Evolutionary conservation across 23 red algal species (phyloP).

Genomic region (Gracilaria vermiculophylla): DNA sequence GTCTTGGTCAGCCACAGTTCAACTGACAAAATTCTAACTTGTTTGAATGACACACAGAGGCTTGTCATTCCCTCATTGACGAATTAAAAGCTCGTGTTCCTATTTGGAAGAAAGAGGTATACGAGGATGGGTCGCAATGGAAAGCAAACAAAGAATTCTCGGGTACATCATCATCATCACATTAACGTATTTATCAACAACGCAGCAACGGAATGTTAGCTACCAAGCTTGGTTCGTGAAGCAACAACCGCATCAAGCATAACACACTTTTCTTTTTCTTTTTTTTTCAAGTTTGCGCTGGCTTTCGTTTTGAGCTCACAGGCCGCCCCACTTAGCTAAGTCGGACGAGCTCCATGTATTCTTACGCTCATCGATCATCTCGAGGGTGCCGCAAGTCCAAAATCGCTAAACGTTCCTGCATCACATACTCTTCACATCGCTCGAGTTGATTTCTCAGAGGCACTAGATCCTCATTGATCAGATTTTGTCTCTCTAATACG

Average conservation of each 20-base stretch:
- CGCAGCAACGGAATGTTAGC: not conserved
- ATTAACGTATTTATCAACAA: not conserved
- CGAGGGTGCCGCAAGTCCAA: conserved; percentile 43
- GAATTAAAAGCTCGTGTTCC: conserved; percentile 90
- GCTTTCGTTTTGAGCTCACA: not conserved
- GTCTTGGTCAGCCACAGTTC: not conserved
- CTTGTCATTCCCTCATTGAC: conserved; percentile 88
- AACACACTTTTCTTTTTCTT: not conserved
- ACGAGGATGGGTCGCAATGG: conserved; percentile 71
- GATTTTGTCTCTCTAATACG: conserved; percentile 18
- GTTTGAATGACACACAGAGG: conserved; percentile 44
- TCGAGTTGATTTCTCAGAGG: conserved; percentile 12
- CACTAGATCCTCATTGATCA: conserved; percentile 38
- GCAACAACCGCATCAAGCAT: conserved; percentile 1
- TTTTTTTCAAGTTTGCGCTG: not conserved
- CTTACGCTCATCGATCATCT: conserved; percentile 10
- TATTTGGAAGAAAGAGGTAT: conserved; percentile 93
- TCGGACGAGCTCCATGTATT: not conserved
- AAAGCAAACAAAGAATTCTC: conserved; percentile 53
- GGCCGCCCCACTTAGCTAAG: no score
- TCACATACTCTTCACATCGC: conserved; percentile 62
- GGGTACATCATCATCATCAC: not conserved
- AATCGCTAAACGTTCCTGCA: conserved; percentile 41
- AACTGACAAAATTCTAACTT: not conserved
- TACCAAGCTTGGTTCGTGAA: not conserved